Evolutionary conservation across 139 green algal species (phyloP), one percentile per base, ranked within the genome.

Genomic region (Picochlorum sp.): DNA sequence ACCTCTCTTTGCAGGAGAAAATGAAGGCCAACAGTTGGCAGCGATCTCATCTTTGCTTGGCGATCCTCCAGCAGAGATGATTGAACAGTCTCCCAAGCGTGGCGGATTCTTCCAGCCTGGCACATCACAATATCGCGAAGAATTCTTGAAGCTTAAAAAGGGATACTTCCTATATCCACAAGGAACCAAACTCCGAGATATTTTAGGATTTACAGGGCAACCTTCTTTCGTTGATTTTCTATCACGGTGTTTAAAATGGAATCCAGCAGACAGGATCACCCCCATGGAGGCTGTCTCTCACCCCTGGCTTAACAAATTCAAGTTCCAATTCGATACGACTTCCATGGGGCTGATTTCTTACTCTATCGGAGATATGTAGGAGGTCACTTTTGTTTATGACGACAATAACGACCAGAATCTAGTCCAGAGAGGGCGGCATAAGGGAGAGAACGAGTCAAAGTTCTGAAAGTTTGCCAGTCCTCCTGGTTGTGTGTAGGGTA

Each of bases 11-110:
- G 32, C 43, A 31, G 55, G 63, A 16, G 59, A 74, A 52, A 43
- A 81, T 7, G 93, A 99, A 76, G 81, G 88, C 33, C 85, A 96
- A 64, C 75, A 96, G 65, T 63, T 97, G 70, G 59, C 67, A 2
- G 81, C 86, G 63, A 94, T 98, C 39, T 66, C 86, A 24, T 81
- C 94, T 64, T 83, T 84, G 32, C 69, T 98, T 40, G 91, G 89
- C 29, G 53, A 54, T 40, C 83, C 79, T 3, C 84, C 81, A 3
- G 24, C 50, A 4, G 64, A 59, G 32, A 69, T 96, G 59, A 63
- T 96, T 55, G 26, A 59, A 33, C 50, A 62, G 5, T 73, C 76
- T 18, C 80, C 83, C 57, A 74, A 85, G 58, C 72, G 73, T 13
- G 56, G 71, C 60, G 82, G 82, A 53, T 97, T 85, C 68, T 96